A percentile compares a stretch with the other conserved stretches of the same genome.
phyloP scores from a whole-genome alignment of 495 filamentous ascomycete genomes.

The Extremus antarcticus region DNA sequence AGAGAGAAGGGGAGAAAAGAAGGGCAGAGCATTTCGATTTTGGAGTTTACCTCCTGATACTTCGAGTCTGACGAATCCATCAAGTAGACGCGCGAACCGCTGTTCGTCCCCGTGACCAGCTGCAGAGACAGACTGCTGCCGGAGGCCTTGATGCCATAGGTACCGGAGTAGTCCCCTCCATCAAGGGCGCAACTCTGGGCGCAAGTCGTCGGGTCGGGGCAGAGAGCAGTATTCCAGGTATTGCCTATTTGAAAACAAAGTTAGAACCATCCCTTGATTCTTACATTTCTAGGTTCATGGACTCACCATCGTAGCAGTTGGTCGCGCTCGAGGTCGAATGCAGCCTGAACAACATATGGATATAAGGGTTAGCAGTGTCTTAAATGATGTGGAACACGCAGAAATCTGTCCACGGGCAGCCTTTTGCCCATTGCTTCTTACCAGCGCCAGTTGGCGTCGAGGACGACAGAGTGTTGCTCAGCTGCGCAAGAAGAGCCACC shows the following conservation, averaged over 20 bases:
- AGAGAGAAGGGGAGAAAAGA: too few relatives aligned
- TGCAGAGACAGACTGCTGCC: constrained; percentile 23
- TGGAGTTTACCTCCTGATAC: constrained; percentile 50
- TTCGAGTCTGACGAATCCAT: constrained; percentile 41
- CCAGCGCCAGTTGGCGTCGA: background rate
- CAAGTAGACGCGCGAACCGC: constrained; percentile 48
- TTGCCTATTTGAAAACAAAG: constrained; percentile 19
- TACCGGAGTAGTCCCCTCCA: constrained; percentile 28
- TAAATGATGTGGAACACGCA: too few relatives aligned
- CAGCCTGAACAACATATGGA: too few relatives aligned
- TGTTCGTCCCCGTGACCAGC: constrained; percentile 26
- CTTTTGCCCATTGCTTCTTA: too few relatives aligned
- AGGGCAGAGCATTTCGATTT: too few relatives aligned
- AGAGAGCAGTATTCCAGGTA: constrained; percentile 25
- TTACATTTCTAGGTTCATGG: background rate
- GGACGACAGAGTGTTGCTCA: background rate
- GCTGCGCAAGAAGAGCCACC: background rate
- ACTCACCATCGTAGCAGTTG: constrained; percentile 11
- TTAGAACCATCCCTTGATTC: background rate
- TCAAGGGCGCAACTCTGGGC: constrained; percentile 32
- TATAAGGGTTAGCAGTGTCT: too few relatives aligned
- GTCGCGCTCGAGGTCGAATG: too few relatives aligned
- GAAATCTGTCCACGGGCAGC: too few relatives aligned
- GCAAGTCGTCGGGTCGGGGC: constrained; percentile 32
- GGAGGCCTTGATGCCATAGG: constrained; percentile 26